A percentile compares a stretch with the other conserved stretches of the same genome.
phyloP scores from a whole-genome alignment of 257 asterid genomes.

The Solanum clarkiae region DNA sequence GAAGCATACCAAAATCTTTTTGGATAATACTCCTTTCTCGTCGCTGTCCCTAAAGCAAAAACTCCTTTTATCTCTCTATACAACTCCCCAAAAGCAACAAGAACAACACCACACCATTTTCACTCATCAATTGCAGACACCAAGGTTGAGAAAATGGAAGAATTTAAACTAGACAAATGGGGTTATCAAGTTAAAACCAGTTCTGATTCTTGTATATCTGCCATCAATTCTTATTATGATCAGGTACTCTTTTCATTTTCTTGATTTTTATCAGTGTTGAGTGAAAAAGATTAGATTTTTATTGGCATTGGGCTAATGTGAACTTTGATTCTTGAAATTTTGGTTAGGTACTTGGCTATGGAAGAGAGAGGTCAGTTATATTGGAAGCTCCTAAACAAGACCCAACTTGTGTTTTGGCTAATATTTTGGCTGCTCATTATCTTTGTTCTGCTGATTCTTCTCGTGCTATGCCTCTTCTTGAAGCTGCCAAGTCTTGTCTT shows the following conservation, averaged over 20 bases:
- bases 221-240: constrained; percentile 70
- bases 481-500: constrained; percentile 61
- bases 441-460: constrained; percentile 46
- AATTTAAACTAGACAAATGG: constrained; percentile 54
- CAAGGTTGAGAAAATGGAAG: constrained; percentile 13
- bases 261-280: background rate
- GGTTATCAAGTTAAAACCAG: constrained; percentile 65
- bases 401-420: constrained; percentile 78
- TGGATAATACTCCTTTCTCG: background rate
- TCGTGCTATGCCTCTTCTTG: constrained; percentile 29
- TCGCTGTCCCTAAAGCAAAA: background rate
- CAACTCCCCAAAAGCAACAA: background rate
- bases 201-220: constrained; percentile 62
- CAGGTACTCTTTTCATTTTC: constrained; percentile 31
- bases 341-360: constrained; percentile 52
- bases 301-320: background rate
- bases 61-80: background rate
- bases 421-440: constrained; percentile 70
- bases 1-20: background rate
- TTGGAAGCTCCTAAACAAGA: constrained; percentile 76
- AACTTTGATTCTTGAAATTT: background rate
- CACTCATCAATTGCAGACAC: background rate
- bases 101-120: background rate
- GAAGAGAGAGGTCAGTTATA: constrained; percentile 71
- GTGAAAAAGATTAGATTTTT: background rate